These are phyloP conservation scores for Phytophthora sojae DNA, from an alignment of 352 stramenopile species.

Conservation along the genomic window DNA sequence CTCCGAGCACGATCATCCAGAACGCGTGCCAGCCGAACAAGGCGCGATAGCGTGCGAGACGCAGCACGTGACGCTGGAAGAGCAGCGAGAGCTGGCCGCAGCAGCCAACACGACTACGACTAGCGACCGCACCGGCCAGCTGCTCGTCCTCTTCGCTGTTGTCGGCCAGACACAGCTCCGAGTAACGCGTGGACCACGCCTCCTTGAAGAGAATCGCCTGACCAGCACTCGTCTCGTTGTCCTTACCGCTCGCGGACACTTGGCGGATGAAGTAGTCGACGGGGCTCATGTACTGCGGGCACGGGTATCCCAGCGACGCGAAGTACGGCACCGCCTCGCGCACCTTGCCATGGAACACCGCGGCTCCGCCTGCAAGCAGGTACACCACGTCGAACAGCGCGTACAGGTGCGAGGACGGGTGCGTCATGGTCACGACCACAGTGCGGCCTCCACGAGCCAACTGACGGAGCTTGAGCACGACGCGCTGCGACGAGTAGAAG, in stretches of 20 bases:
- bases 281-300: slow-evolving; percentile 65
- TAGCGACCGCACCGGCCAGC: background rate
- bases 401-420: slow-evolving; percentile 77
- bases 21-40: slow-evolving; percentile 49
- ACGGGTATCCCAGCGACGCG: slow-evolving; percentile 53
- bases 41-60: slow-evolving; percentile 44
- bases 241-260: slow-evolving; percentile 46
- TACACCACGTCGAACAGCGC: slow-evolving; percentile 68
- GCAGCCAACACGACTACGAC: slow-evolving; percentile 26
- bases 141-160: slow-evolving; percentile 2
- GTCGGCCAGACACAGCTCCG: slow-evolving; percentile 22
- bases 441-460: slow-evolving; percentile 87
- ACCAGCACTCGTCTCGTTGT: slow-evolving; percentile 32
- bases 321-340: slow-evolving; percentile 66
- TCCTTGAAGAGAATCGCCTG: slow-evolving; percentile 49
- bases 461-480: slow-evolving; percentile 64
- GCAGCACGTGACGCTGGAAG: slow-evolving; percentile 50
- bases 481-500: slow-evolving; percentile 60
- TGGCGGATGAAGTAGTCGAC: slow-evolving; percentile 75
- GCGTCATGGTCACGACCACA: slow-evolving; percentile 90
- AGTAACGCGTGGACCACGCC: slow-evolving; percentile 46
- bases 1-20: slow-evolving; percentile 48
- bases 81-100: slow-evolving; percentile 50
- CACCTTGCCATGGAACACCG: slow-evolving; percentile 68
- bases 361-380: slow-evolving; percentile 55